phyloP scores from a whole-genome alignment of 192 early-diverging fungal species.

The Bifiguratus adelaidae region DNA sequence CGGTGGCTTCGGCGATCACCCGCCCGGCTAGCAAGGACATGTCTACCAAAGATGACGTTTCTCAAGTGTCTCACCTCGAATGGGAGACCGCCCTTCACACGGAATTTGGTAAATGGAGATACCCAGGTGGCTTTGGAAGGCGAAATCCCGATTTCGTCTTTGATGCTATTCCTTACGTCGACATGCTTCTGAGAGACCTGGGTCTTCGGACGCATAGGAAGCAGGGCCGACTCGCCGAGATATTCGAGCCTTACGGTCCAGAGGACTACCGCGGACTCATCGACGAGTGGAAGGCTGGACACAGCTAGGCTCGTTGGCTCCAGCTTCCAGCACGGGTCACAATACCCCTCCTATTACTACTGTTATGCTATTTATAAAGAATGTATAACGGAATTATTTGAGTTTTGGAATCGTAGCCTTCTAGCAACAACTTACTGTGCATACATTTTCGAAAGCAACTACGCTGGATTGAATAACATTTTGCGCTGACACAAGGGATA shows the following conservation, averaged over 20 bases:
- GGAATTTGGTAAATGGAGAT: conserved; percentile 4
- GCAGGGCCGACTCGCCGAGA: not conserved
- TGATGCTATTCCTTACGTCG: conserved; percentile 1
- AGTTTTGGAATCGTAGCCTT: no score
- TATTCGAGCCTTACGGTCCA: not conserved
- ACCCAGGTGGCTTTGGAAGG: conserved; percentile 1
- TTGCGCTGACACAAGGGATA: no score
- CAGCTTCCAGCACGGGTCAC: no score
- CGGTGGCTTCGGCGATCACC: not conserved
- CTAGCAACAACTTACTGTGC: no score
- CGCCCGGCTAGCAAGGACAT: not conserved
- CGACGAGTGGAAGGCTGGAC: not conserved
- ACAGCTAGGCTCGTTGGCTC: not conserved
- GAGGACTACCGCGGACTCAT: conserved; percentile 5
- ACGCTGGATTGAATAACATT: no score
- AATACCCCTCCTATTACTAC: no score
- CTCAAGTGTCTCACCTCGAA: not conserved
- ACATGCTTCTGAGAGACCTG: not conserved
- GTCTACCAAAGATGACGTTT: not conserved
- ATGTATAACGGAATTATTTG: no score
- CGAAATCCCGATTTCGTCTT: conserved; percentile 4
- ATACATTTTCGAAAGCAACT: no score
- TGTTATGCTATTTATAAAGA: no score
- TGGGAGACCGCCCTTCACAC: conserved; percentile 3
- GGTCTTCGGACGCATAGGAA: not conserved